These are phyloP conservation scores for Aureobasidium sp. DNA, from an alignment of 2,329 filamentous ascomycete genomes.

Conservation along the genomic window DNA sequence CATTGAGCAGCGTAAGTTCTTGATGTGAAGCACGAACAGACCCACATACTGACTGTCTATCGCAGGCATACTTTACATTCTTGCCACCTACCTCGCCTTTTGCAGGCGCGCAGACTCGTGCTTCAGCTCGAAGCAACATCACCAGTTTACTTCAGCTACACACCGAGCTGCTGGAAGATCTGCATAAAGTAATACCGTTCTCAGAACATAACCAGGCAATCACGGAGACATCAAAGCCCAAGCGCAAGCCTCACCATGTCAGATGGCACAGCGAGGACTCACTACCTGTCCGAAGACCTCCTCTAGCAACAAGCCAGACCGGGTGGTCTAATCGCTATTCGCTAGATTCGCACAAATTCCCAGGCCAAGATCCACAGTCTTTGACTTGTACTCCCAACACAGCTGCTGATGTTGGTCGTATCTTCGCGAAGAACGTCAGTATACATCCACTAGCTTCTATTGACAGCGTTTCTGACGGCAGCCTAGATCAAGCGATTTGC, in stretches of 20 bases:
- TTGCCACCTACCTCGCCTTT: slow-evolving; percentile 24
- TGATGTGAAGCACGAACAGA: neutral
- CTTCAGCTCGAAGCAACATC: slow-evolving; percentile 26
- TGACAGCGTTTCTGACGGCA: slow-evolving; percentile 18
- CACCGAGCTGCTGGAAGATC: slow-evolving; percentile 67
- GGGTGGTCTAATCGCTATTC: slow-evolving; percentile 35
- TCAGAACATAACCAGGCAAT: slow-evolving; percentile 42
- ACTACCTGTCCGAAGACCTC: slow-evolving; percentile 27
- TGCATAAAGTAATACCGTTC: slow-evolving; percentile 64
- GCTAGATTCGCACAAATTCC: slow-evolving; percentile 37
- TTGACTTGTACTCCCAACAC: slow-evolving; percentile 47
- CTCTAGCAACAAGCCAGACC: neutral
- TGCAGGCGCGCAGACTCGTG: slow-evolving; percentile 22
- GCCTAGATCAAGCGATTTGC: slow-evolving; percentile 71
- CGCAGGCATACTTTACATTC: slow-evolving; percentile 39
- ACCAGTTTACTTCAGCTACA: slow-evolving; percentile 76
- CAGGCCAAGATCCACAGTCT: slow-evolving; percentile 30
- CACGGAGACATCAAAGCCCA: slow-evolving; percentile 14
- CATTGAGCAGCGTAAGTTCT: slow-evolving; percentile 67
- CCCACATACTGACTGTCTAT: neutral
- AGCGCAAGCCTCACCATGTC: slow-evolving; percentile 34
- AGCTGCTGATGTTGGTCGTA: slow-evolving; percentile 45
- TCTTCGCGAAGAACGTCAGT: slow-evolving; percentile 48
- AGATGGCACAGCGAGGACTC: slow-evolving; percentile 44
- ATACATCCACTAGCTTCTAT: neutral